Conservation (phyloP, 2,329 filamentous ascomycete species). For the Elsinoe necatrix region DNA sequence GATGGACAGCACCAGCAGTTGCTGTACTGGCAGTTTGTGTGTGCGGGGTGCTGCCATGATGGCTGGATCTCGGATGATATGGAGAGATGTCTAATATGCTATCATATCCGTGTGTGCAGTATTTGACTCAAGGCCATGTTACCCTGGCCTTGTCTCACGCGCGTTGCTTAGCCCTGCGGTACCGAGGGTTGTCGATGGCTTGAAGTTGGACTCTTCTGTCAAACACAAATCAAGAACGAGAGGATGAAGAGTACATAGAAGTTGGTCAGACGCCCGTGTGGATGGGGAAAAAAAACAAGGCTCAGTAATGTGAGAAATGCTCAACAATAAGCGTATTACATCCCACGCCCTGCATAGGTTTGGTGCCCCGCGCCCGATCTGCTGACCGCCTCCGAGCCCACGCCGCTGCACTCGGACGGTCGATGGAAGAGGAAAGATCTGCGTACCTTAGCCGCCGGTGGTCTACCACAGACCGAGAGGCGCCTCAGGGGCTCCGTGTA, state of each 20-base stretch:
- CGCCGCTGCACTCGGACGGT: background rate
- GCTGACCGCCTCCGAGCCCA: background rate
- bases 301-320: background rate
- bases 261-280: background rate
- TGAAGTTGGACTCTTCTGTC: background rate
- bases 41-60: conserved; percentile 8
- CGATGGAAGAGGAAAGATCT: background rate
- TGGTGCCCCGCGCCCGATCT: background rate
- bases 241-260: no score
- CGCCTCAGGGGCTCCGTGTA: background rate
- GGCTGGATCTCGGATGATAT: background rate
- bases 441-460: background rate
- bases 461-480: background rate
- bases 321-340: background rate
- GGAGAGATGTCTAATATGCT: background rate
- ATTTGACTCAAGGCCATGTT: background rate
- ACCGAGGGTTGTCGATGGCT: background rate
- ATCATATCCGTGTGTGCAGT: background rate
- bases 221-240: background rate
- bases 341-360: background rate
- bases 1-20: conserved; percentile 81
- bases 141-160: conserved; percentile 1
- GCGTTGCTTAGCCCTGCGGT: background rate
- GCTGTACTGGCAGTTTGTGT: conserved; percentile 55
- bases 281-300: background rate